Conservation (phyloP, 306 rosid genomes). For the Phaseolus lunatus region DNA sequence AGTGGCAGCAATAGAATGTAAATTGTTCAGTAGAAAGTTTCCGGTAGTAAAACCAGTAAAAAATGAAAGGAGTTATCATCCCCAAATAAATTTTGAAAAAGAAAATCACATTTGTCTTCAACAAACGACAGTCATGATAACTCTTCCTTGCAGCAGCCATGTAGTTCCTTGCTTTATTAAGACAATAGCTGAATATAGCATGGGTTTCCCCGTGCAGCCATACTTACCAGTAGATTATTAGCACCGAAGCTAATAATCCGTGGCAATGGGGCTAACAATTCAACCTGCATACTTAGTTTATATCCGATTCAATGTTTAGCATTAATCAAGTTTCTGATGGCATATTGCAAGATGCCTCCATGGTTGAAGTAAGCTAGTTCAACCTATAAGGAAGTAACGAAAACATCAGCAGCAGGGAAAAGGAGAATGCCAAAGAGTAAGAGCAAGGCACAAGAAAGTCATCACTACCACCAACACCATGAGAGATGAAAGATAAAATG, state of each 20-base stretch:
- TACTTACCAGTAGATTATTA: slow-evolving; percentile 41
- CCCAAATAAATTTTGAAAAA: background rate
- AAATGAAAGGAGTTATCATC: background rate
- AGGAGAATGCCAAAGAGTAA: slow-evolving; percentile 16
- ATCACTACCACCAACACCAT: background rate
- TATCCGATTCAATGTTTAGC: slow-evolving; percentile 53
- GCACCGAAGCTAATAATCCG: slow-evolving; percentile 38
- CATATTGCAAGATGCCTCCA: slow-evolving; percentile 91
- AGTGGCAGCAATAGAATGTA: background rate
- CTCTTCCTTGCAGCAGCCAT: slow-evolving; percentile 15
- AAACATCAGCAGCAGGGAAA: slow-evolving; percentile 15
- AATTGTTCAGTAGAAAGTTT: slow-evolving; percentile 18
- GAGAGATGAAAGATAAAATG: background rate
- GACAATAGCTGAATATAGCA: background rate
- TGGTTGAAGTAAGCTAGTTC: slow-evolving; percentile 90
- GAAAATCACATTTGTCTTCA: slow-evolving; percentile 36
- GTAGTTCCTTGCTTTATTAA: slow-evolving; percentile 9
- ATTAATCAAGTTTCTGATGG: slow-evolving; percentile 84
- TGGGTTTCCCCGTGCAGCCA: slow-evolving; percentile 33
- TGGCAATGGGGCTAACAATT: slow-evolving; percentile 9
- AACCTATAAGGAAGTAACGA: slow-evolving; percentile 59
- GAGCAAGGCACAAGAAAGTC: slow-evolving; percentile 1
- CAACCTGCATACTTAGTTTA: slow-evolving; percentile 20
- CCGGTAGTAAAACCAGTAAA: slow-evolving; percentile 12
- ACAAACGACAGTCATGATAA: slow-evolving; percentile 35